Base-by-base conservation (phyloP, 108 stramenopile genomes). In the Cylindrotheca closterium region DNA sequence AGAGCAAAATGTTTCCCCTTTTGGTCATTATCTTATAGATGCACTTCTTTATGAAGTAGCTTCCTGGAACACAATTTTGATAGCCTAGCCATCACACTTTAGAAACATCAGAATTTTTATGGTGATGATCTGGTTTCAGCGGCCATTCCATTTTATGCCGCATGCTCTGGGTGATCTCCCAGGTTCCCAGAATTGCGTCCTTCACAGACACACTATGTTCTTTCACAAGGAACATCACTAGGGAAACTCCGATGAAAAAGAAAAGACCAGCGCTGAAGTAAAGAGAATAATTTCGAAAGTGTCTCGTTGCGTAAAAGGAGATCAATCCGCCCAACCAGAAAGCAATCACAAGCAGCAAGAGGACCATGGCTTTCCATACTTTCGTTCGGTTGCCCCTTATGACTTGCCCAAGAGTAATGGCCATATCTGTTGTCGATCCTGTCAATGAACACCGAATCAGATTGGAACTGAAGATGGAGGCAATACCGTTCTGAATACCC, bases 391-490 rank as follows among this genome's bases (percentile, higher is more conserved):
- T 73, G 18, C 72, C 65, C n/a, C 72, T 27, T 2, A 73, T 7
- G 21, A 30, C 28, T 49, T 65, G 64, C 2, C 67, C 73, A 30
- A 68, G 25, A 32, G 68, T 56, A 5, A 67, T 19, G 8, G 66
- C 72, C 27, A 73, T 68, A 28, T 74, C 72, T 3, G 65, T 73
- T n/a, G 72, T 60, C 3, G 72, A 51, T 24, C 72, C 72, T 2
- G 72, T 67, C 0, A 73, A 15, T n/a, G 58, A 59, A 1, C 34
- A 55, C 22, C 72, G 72, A 24, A 73, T 51, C 31, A 73, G 33
- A 30, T 73, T 73, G 18, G 65, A 58, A 34, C 64, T 65, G 65
- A 67, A 73, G 31, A 67, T 50, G 30, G 62, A 64, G 22, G 58
- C 30, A 4, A 73, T 67, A 37, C 72, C 72, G 61, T 73, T 73